Conservation (phyloP, 2,329 filamentous ascomycete species). For the Penicillium sp. region DNA sequence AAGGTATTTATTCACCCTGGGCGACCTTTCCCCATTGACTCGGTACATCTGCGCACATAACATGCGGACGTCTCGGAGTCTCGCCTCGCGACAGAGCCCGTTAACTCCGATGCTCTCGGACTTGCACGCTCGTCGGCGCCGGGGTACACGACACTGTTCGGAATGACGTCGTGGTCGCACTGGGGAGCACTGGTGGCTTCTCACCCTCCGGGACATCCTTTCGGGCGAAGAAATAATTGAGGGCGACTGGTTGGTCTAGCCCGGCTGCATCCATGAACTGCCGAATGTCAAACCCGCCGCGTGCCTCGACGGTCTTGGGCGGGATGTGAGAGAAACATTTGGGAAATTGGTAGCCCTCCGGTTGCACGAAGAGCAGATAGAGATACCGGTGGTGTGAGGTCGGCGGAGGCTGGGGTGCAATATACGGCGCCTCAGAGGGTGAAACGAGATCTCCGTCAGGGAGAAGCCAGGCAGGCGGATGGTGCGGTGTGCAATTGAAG, state of each 20-base stretch:
- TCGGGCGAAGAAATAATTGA: conserved; percentile 41
- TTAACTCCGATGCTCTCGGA: too few relatives aligned
- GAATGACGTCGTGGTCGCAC: conserved; percentile 22
- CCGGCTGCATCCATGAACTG: conserved; percentile 35
- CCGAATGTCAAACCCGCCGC: conserved; percentile 34
- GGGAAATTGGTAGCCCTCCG: conserved; percentile 27
- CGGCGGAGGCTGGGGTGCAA: conserved; percentile 30
- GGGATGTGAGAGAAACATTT: conserved; percentile 32
- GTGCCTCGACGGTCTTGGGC: conserved; percentile 24
- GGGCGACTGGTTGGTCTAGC: conserved; percentile 32
- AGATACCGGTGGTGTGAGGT: conserved; percentile 33
- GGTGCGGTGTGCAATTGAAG: conserved; percentile 4
- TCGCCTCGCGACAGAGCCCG: too few relatives aligned
- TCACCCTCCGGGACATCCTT: conserved; percentile 21
- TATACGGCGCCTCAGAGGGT: conserved; percentile 20
- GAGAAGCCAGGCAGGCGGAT: background rate
- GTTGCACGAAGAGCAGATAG: conserved; percentile 31
- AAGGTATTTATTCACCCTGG: too few relatives aligned
- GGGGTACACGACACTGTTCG: conserved; percentile 15
- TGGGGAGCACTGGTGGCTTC: conserved; percentile 4
- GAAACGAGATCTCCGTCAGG: conserved; percentile 1
- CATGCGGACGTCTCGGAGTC: too few relatives aligned
- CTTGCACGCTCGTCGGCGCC: background rate
- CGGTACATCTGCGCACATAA: too few relatives aligned
- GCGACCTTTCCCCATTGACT: too few relatives aligned